phyloP scores from a whole-genome alignment of 495 filamentous ascomycete species.

The Rusavskia elegans region DNA sequence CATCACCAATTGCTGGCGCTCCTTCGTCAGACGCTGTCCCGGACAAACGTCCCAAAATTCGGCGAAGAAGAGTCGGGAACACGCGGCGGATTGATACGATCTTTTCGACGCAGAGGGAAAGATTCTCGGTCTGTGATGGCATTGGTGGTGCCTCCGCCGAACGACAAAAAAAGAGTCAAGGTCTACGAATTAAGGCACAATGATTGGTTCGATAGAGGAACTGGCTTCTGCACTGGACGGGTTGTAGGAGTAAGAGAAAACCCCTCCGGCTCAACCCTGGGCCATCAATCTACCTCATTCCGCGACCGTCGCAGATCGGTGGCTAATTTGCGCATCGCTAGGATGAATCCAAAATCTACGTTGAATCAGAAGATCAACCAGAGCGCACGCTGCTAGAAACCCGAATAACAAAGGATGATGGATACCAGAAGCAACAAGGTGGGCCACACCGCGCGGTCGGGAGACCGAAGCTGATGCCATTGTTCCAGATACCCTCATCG shows the following conservation, averaged over 20 bases:
- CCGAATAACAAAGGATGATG: conserved; percentile 83
- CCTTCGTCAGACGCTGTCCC: background rate
- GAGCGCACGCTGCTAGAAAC: conserved; percentile 71
- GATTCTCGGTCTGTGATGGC: conserved; percentile 44
- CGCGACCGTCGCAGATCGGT: conserved; percentile 4
- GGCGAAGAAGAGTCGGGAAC: background rate
- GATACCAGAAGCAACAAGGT: conserved; percentile 98
- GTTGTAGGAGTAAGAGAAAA: conserved; percentile 52
- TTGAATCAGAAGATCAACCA: conserved; percentile 85
- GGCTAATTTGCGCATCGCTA: conserved; percentile 20
- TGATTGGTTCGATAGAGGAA: conserved; percentile 98
- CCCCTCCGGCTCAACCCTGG: background rate
- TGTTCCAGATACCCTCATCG: conserved; percentile 74
- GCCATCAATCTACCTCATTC: background rate
- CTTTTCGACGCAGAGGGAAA: background rate
- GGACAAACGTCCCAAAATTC: background rate
- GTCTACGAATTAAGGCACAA: conserved; percentile 96
- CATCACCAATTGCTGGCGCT: background rate
- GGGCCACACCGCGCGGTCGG: conserved; percentile 9
- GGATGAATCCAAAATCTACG: conserved; percentile 76
- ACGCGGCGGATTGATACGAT: background rate
- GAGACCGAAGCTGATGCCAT: background rate
- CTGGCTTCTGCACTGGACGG: conserved; percentile 80
- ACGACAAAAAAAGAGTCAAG: conserved; percentile 93
- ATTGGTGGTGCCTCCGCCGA: conserved; percentile 64